A percentile compares a stretch with the other conserved stretches of the same genome.
Conservation (phyloP, 1,284 basidiomycete species). For the Taiwanofungus camphoratus region DNA sequence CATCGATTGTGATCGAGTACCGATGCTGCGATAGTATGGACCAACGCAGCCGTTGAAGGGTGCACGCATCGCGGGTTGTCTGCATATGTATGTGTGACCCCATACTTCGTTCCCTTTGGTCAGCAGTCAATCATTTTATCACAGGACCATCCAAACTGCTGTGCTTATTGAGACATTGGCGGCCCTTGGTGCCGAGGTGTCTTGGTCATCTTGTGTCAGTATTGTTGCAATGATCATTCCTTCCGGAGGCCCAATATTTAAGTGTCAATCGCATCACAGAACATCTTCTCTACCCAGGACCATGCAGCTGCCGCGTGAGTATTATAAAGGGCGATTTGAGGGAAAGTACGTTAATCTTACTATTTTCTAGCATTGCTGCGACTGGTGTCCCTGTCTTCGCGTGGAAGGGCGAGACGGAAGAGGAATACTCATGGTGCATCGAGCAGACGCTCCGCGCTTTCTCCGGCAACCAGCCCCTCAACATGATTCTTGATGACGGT, state of each 20-base stretch:
- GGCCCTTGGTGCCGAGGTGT: conserved; percentile 93
- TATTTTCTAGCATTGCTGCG: conserved; percentile 73
- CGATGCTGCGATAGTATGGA: conserved; percentile 53
- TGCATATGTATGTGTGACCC: conserved; percentile 71
- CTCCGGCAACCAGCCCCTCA: conserved; percentile 75
- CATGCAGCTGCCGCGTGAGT: conserved; percentile 94
- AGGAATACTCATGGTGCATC: conserved; percentile 98
- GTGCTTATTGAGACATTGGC: conserved; percentile 96
- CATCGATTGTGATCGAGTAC: not conserved
- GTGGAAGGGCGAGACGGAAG: conserved; percentile 99
- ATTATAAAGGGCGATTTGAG: not conserved
- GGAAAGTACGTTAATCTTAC: conserved; percentile 2
- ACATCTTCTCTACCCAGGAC: conserved; percentile 99
- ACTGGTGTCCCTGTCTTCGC: conserved; percentile 98
- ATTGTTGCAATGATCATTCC: conserved; percentile 4
- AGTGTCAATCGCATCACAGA: conserved; percentile 39
- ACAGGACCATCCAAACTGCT: conserved; percentile 91
- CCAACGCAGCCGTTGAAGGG: conserved; percentile 86
- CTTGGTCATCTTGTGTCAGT: conserved; percentile 96
- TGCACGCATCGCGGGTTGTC: conserved; percentile 95
- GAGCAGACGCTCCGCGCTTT: conserved; percentile 92
- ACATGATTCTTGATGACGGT: conserved; percentile 99
- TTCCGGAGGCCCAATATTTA: not conserved
- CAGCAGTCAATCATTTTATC: conserved; percentile 8
- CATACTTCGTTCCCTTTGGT: not conserved